A percentile compares a stretch with the other conserved stretches of the same genome.
phyloP scores from a whole-genome alignment of 2,329 filamentous ascomycete genomes.

The Alternaria sp. region DNA sequence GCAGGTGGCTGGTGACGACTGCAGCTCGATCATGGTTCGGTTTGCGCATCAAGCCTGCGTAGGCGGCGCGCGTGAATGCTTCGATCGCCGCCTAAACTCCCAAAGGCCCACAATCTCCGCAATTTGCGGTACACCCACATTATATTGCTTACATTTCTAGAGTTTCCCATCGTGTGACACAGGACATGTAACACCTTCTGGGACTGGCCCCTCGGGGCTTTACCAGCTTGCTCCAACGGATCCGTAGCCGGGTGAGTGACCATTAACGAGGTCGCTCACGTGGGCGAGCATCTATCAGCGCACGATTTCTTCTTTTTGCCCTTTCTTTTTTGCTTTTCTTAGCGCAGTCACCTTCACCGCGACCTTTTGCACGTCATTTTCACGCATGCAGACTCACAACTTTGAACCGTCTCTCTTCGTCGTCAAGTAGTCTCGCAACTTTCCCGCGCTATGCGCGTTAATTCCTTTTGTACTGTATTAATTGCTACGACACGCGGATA shows the following conservation, averaged over 20 bases:
- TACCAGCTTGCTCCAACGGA: neutral
- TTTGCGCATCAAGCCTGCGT: no score
- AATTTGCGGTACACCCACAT: neutral
- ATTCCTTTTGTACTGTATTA: rapidly evolving
- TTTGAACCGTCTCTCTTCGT: no score
- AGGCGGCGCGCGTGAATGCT: no score
- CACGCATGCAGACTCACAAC: neutral
- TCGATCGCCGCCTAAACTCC: neutral
- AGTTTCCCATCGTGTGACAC: neutral
- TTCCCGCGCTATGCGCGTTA: rapidly evolving
- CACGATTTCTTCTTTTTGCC: neutral
- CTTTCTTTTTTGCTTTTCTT: neutral
- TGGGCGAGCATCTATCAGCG: neutral
- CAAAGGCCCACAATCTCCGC: neutral
- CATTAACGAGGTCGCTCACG: neutral
- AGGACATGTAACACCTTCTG: neutral
- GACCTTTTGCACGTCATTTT: neutral
- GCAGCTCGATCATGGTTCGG: no score
- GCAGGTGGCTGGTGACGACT: no score
- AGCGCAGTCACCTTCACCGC: neutral
- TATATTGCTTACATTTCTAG: neutral
- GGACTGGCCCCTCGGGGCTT: neutral
- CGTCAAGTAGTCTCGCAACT: no score
- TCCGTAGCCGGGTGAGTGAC: neutral
- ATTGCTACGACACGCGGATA: neutral